These are phyloP conservation scores for Termitomyces sp. DNA, from an alignment of 768 basidiomycete species.

Conservation along the genomic window DNA sequence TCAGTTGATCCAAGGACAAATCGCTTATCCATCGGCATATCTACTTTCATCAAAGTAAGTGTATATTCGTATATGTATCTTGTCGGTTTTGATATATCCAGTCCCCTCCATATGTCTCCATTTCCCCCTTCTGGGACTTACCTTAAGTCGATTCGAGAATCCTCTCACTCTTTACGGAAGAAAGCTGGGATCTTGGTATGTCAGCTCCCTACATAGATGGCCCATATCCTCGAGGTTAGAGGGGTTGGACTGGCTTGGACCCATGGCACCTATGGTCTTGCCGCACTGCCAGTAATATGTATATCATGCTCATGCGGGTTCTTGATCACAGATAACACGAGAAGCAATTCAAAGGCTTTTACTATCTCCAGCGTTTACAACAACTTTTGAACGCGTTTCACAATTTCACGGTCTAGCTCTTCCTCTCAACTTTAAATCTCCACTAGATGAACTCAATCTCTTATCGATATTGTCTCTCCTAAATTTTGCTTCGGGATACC, in stretches of 20 bases:
- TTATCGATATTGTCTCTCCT: conserved; percentile 73
- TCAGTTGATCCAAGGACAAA: neutral
- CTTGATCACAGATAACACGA: conserved; percentile 42
- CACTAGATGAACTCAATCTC: conserved; percentile 73
- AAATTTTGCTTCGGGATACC: conserved; percentile 83
- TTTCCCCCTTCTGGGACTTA: conserved; percentile 45
- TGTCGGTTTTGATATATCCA: neutral
- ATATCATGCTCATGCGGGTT: neutral
- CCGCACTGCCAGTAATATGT: no score
- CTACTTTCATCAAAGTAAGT: no score
- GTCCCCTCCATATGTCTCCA: conserved; percentile 12
- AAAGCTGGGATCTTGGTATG: conserved; percentile 48
- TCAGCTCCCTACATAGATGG: conserved; percentile 4
- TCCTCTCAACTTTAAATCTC: conserved; percentile 74
- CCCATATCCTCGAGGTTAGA: neutral
- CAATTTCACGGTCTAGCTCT: conserved; percentile 63
- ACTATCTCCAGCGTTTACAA: conserved; percentile 55
- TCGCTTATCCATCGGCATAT: neutral
- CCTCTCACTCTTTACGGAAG: conserved; percentile 42
- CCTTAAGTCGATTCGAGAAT: conserved; percentile 46
- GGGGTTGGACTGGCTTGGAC: neutral
- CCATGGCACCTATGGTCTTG: neutral
- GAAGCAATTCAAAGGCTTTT: conserved; percentile 57
- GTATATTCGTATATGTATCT: neutral
- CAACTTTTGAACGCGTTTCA: conserved; percentile 58